Percentiles rank a stretch among this genome's conserved stretches.
These are phyloP conservation scores for Paspalum vaginatum DNA, from an alignment of 176 grass and related monocot genomes.

Conservation along the genomic window DNA sequence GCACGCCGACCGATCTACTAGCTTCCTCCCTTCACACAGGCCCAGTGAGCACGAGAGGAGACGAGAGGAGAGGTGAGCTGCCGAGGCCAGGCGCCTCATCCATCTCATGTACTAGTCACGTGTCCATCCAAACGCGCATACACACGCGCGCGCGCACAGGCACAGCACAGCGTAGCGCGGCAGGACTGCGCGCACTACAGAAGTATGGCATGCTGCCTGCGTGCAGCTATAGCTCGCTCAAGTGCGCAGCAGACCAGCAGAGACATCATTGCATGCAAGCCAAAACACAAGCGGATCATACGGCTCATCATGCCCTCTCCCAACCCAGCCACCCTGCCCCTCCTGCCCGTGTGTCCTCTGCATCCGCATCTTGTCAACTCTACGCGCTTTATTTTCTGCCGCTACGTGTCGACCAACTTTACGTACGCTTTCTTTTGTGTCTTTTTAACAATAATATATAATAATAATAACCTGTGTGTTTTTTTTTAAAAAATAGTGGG, in stretches of 20 bases:
- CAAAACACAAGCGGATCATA: constrained; percentile 51
- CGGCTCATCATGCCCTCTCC: constrained; percentile 44
- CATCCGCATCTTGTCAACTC: background rate
- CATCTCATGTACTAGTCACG: background rate
- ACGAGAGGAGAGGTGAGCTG: no score
- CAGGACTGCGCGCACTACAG: no score
- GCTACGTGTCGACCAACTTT: no score
- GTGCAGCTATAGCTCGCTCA: background rate
- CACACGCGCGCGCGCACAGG: constrained; percentile 8
- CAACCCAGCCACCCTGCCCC: background rate
- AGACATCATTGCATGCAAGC: constrained; percentile 46
- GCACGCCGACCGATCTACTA: background rate
- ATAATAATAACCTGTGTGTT: no score
- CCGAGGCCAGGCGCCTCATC: background rate
- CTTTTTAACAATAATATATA: no score
- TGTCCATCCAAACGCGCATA: constrained; percentile 34
- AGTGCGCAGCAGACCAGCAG: constrained; percentile 31
- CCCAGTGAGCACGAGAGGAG: background rate
- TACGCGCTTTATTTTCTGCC: background rate
- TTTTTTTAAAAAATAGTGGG: no score
- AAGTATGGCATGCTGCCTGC: no score
- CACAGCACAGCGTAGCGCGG: background rate
- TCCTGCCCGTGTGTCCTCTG: background rate
- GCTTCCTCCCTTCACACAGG: no score
- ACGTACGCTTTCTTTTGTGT: no score